phyloP scores from a whole-genome alignment of 805 yeast genomes.

The Candida quercuum region DNA sequence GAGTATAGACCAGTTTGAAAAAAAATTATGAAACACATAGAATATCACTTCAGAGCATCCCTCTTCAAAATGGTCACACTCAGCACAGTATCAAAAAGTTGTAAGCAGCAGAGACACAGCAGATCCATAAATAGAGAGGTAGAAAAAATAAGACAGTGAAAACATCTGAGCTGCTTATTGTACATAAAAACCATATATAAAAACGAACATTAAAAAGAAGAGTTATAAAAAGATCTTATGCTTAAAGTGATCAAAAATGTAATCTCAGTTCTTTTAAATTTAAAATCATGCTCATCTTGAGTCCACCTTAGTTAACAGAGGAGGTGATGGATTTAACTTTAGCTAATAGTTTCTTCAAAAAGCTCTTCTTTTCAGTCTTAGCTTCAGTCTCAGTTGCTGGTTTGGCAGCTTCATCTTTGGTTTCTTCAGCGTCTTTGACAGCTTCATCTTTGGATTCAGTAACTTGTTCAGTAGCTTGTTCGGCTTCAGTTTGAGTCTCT shows the following conservation, averaged over 20 bases:
- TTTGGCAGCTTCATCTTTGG: conserved; percentile 3
- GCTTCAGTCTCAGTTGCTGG: conserved; percentile 12
- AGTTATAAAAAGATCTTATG: background rate
- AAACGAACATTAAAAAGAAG: background rate
- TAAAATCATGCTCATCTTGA: too few relatives aligned
- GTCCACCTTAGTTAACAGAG: conserved; percentile 8
- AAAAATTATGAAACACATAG: too few relatives aligned
- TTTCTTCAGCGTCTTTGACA: conserved; percentile 7
- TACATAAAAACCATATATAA: too few relatives aligned
- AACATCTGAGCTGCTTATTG: too few relatives aligned
- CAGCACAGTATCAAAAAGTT: too few relatives aligned
- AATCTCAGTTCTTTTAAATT: too few relatives aligned
- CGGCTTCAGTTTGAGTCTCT: conserved; percentile 5
- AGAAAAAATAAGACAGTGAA: background rate
- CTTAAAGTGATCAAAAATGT: too few relatives aligned
- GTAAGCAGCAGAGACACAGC: background rate
- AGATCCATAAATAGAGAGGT: background rate
- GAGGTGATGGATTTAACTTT: conserved; percentile 17
- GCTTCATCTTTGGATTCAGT: conserved; percentile 1
- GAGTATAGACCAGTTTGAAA: background rate
- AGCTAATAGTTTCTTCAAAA: conserved; percentile 19
- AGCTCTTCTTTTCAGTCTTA: conserved; percentile 15
- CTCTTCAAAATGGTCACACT: background rate
- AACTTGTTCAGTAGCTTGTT: conserved; percentile 1
- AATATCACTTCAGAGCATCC: background rate